phyloP scores from a whole-genome alignment of 1,284 basidiomycete genomes.

The Porogramme epimiltina region DNA sequence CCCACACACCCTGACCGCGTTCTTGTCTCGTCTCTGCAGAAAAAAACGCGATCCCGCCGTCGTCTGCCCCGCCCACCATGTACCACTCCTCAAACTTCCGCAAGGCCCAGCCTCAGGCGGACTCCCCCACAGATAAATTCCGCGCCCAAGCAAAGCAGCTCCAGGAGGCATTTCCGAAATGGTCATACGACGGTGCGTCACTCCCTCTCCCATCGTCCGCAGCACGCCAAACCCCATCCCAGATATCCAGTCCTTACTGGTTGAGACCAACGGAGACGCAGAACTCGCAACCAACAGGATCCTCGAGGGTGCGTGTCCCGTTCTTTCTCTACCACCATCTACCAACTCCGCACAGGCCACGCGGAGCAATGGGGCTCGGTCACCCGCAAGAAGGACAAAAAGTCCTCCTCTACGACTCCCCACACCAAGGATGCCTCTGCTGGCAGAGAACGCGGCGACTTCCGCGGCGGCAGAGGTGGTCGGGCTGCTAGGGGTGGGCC shows the following conservation, averaged over 20 bases:
- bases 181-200: slow-evolving; percentile 72
- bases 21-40: slow-evolving; percentile 18
- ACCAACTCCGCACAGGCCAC: slow-evolving; percentile 50
- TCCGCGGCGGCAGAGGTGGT: slow-evolving; percentile 66
- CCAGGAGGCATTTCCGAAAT: slow-evolving; percentile 77
- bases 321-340: slow-evolving; percentile 10
- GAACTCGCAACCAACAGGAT: slow-evolving; percentile 78
- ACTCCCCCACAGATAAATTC: slow-evolving; percentile 42
- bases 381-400: slow-evolving; percentile 88
- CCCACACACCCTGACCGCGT: slow-evolving; percentile 20
- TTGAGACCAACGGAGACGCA: slow-evolving; percentile 75
- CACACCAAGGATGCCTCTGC: slow-evolving; percentile 51
- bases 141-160: slow-evolving; percentile 59
- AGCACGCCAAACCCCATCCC: slow-evolving; percentile 13
- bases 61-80: slow-evolving; percentile 30
- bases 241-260: slow-evolving; percentile 79
- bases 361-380: slow-evolving; percentile 87
- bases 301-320: slow-evolving; percentile 64
- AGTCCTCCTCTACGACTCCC: slow-evolving; percentile 37
- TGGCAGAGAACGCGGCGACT: slow-evolving; percentile 52
- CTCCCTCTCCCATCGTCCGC: slow-evolving; percentile 27
- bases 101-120: slow-evolving; percentile 29
- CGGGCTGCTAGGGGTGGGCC: slow-evolving; percentile 63
- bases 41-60: slow-evolving; percentile 25
- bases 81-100: slow-evolving; percentile 38